Base-by-base conservation (phyloP, 2,329 filamentous ascomycete genomes). In the Anisogramma anomala region DNA sequence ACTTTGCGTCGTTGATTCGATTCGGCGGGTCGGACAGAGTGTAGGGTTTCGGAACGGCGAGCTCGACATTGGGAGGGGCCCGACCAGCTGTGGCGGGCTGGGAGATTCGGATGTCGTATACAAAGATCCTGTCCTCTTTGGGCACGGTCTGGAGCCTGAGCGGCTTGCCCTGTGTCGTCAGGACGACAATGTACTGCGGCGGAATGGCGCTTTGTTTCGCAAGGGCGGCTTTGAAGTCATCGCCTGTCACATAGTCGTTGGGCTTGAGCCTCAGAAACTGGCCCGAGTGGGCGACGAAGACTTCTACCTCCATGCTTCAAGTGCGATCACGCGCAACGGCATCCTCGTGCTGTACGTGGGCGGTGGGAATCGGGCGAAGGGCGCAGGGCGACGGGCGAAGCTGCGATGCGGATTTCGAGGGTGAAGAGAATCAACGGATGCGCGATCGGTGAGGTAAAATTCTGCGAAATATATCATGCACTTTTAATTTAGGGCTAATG, bases 231-330 rank as follows among this genome's bases (percentile, higher is more conserved):
- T 83, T 85, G 52, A 96, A 76, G 49, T 83, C 82, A 64, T 96
- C 89, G 58, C 94, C 73, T 44, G 80, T 82, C 53, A 74, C 71
- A 63, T 89, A 83, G 58, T 78, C 75, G 49, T 79, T 72, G 51
- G 80, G 76, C 65, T 94, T 84, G 60, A 84, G 74, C 60, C 79
- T 72, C 58, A 94, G 73, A 65, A 82, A 81, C 71, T 86, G 81
- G 69, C 89, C 89, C 64, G 84, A 87, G 67, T 94, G 88, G 72
- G 86, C 87, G 59, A 94, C 81, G 69, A 86, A 84, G 64, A 94
- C 80, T 67, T 85, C 30, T 32, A 32, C 30, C 30, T 32, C 30
- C 30, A 32, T 32, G 15, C 30, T 32, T 32, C 15, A 18, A 19
- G 15, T 18, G 4, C 7, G 30, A 15, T 18, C 30, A 3, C 30